Percentiles rank a stretch among this genome's conserved stretches.
phyloP scores from a whole-genome alignment of 345 rosid species.

The Xanthoceras sorbifolium region DNA sequence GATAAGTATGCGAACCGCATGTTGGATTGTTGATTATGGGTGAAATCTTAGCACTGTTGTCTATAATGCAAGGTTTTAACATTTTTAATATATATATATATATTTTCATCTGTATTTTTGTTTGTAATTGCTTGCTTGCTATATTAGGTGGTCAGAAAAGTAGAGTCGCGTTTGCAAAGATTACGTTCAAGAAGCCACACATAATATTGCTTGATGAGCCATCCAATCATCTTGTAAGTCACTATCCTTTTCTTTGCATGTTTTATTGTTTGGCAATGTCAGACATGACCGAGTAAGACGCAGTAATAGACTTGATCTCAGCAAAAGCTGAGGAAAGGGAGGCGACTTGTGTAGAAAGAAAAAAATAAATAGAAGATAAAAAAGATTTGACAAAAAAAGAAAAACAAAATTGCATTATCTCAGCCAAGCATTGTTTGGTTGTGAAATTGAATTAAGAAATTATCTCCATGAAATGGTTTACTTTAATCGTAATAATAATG shows the following conservation, averaged over 20 bases:
- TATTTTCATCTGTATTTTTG: neutral
- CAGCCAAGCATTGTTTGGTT: too few species aligned
- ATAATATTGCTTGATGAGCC: constrained; percentile 97
- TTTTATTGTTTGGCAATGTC: neutral
- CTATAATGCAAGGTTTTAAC: neutral
- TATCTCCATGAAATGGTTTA: neutral
- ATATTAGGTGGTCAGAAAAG: constrained; percentile 95
- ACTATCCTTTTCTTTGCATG: constrained; percentile 8
- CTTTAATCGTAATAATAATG: neutral
- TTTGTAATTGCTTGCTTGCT: constrained; percentile 22
- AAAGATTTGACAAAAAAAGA: too few species aligned
- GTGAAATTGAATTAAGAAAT: neutral
- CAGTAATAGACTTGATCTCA: neutral
- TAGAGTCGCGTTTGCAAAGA: constrained; percentile 98
- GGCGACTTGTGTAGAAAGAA: neutral
- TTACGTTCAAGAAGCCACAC: constrained; percentile 98
- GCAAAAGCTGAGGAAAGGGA: neutral
- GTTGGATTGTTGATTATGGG: neutral
- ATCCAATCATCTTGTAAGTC: constrained; percentile 97
- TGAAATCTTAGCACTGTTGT: neutral
- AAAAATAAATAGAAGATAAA: too few species aligned
- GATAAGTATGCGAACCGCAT: constrained; percentile 1
- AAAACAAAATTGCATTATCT: too few species aligned
- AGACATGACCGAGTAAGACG: neutral
- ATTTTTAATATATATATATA: neutral